Percentiles rank a stretch among this genome's conserved stretches.
These are phyloP conservation scores for Pilaira anomala DNA, from an alignment of 192 early-diverging fungal genomes.

Conservation along the genomic window DNA sequence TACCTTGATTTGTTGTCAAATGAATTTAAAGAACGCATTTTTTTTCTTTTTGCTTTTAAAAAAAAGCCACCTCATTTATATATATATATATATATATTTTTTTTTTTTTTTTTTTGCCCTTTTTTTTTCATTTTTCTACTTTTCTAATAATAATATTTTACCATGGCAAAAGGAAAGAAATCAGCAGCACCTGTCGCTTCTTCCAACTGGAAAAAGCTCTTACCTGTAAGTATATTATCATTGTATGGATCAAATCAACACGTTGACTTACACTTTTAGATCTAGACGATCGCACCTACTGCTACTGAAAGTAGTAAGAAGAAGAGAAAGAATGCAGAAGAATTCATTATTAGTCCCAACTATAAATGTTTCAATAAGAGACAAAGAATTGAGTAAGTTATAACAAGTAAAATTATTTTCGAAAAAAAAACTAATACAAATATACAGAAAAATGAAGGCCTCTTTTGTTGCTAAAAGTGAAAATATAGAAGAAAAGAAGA, in stretches of 20 bases:
- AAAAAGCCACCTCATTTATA: too few species aligned
- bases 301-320: constrained; percentile 17
- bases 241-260: too few species aligned
- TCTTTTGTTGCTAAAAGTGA: constrained; percentile 9
- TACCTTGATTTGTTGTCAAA: too few species aligned
- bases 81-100: too few species aligned
- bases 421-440: constrained; percentile 31
- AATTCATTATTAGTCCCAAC: constrained; percentile 18
- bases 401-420: not conserved
- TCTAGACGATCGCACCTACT: constrained; percentile 21
- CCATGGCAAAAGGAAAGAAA: not conserved
- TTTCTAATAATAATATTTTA: too few species aligned
- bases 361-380: constrained; percentile 9
- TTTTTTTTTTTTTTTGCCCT: too few species aligned
- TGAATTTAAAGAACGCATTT: too few species aligned
- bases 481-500: not conserved
- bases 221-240: constrained; percentile 28
- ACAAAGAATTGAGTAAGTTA: constrained; percentile 7
- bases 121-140: too few species aligned
- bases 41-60: too few species aligned
- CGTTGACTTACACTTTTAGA: not conserved
- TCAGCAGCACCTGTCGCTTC: constrained; percentile 39
- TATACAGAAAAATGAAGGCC: constrained; percentile 23
- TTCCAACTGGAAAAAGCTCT: constrained; percentile 51
- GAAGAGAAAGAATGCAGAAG: constrained; percentile 32